Percentiles rank a stretch among this genome's conserved stretches.
Evolutionary conservation across 345 rosid genomes (phyloP).

Genomic region (Aquilaria malaccensis): DNA sequence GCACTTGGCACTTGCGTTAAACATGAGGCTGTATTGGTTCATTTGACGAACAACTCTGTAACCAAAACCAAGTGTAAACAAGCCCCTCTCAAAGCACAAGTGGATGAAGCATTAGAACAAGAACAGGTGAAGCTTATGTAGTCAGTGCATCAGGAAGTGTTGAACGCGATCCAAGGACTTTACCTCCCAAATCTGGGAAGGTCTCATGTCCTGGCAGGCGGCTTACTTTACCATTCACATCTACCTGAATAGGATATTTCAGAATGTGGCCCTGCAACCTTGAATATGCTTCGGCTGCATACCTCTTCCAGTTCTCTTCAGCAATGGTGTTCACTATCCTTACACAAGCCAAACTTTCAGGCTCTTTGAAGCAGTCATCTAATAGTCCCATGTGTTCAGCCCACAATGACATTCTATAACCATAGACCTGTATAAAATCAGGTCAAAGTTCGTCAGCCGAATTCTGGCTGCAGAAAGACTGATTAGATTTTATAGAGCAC

Average conservation of each 20-base stretch:
- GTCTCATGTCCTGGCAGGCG: conserved; percentile 52
- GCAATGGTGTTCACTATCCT: conserved; percentile 55
- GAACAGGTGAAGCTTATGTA: conserved; percentile 27
- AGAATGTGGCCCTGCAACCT: conserved; percentile 66
- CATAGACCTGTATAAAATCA: conserved; percentile 41
- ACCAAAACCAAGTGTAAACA: neutral
- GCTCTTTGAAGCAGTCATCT: conserved; percentile 39
- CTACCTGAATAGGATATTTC: conserved; percentile 58
- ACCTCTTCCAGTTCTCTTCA: conserved; percentile 68
- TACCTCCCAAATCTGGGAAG: conserved; percentile 88
- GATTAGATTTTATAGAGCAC: neutral
- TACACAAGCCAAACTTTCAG: conserved; percentile 52
- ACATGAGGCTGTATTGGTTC: neutral
- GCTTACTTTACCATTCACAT: conserved; percentile 40
- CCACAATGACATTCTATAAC: conserved; percentile 91
- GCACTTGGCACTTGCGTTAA: neutral
- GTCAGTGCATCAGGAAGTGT: conserved; percentile 73
- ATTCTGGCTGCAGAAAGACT: neutral
- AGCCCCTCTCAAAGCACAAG: neutral
- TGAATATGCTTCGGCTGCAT: conserved; percentile 30
- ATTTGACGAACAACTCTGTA: neutral
- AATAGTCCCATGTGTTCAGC: conserved; percentile 66
- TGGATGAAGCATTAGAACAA: neutral
- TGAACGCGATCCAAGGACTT: conserved; percentile 53
- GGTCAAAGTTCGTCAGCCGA: neutral